Conservation (phyloP, 2,329 filamentous ascomycete genomes). For the Scedosporium minutisporum region DNA sequence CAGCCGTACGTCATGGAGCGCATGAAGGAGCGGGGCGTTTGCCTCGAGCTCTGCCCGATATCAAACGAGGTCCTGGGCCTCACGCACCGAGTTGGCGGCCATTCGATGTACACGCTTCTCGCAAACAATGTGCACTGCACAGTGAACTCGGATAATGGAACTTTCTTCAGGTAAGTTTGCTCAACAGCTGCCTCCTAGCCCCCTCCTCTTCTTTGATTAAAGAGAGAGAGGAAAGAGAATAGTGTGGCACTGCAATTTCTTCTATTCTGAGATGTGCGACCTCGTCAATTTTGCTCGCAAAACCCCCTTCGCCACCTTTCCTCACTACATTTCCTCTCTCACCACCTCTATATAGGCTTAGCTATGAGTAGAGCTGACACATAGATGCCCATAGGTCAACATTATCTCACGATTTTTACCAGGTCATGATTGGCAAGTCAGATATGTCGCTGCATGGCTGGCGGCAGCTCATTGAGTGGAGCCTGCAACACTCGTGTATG, state of each 20-base stretch:
- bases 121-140: slow-evolving; percentile 68
- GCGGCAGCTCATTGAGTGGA: slow-evolving; percentile 59
- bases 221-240: too few species aligned
- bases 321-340: too few species aligned
- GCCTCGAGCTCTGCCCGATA: slow-evolving; percentile 68
- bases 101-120: slow-evolving; percentile 57
- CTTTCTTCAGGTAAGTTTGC: slow-evolving; percentile 51
- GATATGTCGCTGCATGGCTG: slow-evolving; percentile 61
- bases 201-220: not conserved
- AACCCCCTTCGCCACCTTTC: too few species aligned
- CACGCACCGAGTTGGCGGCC: slow-evolving; percentile 54
- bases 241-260: too few species aligned
- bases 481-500: slow-evolving; percentile 50
- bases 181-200: not conserved
- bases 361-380: not conserved
- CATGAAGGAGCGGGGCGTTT: slow-evolving; percentile 55
- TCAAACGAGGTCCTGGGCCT: slow-evolving; percentile 68
- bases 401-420: slow-evolving; percentile 68
- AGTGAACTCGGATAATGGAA: slow-evolving; percentile 66
- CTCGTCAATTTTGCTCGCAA: too few species aligned
- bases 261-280: too few species aligned
- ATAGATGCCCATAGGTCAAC: slow-evolving; percentile 44
- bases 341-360: slow-evolving; percentile 6
- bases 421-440: slow-evolving; percentile 59
- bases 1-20: slow-evolving; percentile 57